A percentile compares a stretch with the other conserved stretches of the same genome.
These are phyloP conservation scores for Citrus inodora DNA, from an alignment of 345 rosid species.

Conservation along the genomic window DNA sequence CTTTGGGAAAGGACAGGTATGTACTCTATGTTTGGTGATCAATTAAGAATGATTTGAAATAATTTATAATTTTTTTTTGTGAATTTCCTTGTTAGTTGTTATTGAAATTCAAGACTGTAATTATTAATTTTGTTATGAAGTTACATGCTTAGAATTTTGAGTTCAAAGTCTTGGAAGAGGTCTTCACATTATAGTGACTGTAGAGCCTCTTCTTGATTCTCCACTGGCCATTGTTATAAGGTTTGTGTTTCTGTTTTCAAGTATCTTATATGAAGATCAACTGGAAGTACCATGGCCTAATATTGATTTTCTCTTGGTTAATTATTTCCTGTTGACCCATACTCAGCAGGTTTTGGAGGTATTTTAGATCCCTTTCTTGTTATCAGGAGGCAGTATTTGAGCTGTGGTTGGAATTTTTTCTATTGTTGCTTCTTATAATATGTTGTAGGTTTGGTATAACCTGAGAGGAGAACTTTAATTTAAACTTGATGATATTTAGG, in stretches of 20 bases:
- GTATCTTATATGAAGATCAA: neutral
- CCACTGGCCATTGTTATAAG: neutral
- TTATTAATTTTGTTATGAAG: neutral
- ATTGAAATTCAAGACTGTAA: neutral
- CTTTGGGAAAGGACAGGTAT: conserved; percentile 94
- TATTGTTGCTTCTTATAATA: neutral
- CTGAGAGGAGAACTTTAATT: neutral
- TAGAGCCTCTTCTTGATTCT: neutral
- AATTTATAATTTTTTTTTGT: neutral
- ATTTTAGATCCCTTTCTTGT: neutral
- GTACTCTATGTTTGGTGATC: conserved; percentile 1
- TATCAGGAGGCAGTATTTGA: neutral
- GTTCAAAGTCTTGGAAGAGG: neutral
- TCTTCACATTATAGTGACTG: neutral
- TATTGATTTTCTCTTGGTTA: neutral
- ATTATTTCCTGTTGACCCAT: neutral
- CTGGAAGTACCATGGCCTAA: neutral
- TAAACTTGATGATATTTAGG: neutral
- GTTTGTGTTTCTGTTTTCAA: neutral
- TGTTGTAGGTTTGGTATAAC: neutral
- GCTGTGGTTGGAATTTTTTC: neutral
- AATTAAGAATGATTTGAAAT: neutral
- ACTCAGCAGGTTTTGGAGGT: neutral
- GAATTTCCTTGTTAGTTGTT: neutral
- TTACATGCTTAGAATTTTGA: neutral